A percentile compares a stretch with the other conserved stretches of the same genome.
phyloP scores from a whole-genome alignment of 73 alveolate genomes.

The Uronychia binucleata region DNA sequence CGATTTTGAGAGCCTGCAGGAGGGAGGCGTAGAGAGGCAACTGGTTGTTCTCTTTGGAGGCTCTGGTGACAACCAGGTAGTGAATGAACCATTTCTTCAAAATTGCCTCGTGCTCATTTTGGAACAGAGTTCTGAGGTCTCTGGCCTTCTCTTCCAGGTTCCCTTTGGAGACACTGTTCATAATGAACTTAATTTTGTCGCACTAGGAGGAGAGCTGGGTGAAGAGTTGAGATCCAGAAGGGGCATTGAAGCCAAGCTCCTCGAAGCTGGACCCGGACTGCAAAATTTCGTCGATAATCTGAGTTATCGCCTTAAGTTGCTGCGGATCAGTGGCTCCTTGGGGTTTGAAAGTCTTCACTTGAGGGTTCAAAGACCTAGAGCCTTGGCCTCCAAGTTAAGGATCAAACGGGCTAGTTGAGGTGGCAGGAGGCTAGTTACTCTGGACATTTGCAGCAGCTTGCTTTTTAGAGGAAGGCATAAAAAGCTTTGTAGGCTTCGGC shows the following conservation, averaged over 20 bases:
- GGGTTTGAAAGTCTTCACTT: not conserved
- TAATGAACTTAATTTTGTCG: conserved; percentile 55
- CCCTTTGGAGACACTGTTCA: conserved; percentile 51
- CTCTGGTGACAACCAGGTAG: conserved; percentile 54
- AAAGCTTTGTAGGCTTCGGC: not conserved
- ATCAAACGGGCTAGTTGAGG: not conserved
- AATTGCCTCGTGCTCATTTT: conserved; percentile 33
- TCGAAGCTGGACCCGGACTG: not conserved
- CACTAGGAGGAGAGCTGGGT: not conserved
- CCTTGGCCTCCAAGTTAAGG: not conserved
- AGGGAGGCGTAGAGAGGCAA: conserved; percentile 59
- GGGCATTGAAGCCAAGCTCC: not conserved
- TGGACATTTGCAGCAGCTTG: not conserved
- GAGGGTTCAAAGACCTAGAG: not conserved
- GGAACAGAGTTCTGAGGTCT: conserved; percentile 53
- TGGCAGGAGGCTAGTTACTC: not conserved
- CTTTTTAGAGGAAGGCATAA: not conserved
- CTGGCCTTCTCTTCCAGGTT: conserved; percentile 70
- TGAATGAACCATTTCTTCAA: conserved; percentile 58
- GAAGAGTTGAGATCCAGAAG: not conserved
- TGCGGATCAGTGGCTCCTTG: not conserved
- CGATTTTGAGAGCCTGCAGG: conserved; percentile 35
- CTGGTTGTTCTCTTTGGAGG: conserved; percentile 59
- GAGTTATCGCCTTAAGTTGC: not conserved
- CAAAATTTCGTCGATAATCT: not conserved